phyloP scores from a whole-genome alignment of 495 filamentous ascomycete genomes.

The Penicillium silybi region DNA sequence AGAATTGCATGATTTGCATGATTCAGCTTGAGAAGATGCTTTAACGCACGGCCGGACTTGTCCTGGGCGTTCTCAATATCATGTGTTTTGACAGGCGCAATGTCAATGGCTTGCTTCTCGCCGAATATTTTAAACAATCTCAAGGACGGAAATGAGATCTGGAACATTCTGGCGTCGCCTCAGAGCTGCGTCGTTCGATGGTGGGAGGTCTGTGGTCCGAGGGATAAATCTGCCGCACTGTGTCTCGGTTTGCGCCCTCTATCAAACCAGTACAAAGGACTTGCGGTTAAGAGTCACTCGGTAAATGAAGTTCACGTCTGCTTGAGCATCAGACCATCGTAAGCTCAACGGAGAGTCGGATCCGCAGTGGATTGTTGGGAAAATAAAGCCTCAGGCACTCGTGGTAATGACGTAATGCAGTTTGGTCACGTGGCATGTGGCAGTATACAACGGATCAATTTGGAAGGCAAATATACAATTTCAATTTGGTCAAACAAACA shows the following conservation, averaged over 20 bases:
- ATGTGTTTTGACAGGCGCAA: constrained; percentile 68
- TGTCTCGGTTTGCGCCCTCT: neutral
- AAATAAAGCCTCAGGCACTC: constrained; percentile 10
- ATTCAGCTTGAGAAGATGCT: constrained; percentile 85
- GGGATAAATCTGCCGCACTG: neutral
- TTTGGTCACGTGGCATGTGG: constrained; percentile 11
- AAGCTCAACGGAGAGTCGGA: constrained; percentile 6
- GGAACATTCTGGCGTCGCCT: constrained; percentile 23
- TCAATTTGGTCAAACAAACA: neutral
- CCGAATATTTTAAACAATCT: constrained; percentile 17
- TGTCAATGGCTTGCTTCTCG: constrained; percentile 46
- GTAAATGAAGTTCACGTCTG: neutral
- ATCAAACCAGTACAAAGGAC: neutral
- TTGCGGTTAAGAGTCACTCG: neutral
- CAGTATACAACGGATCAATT: neutral
- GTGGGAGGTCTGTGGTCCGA: neutral
- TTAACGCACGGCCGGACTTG: constrained; percentile 76
- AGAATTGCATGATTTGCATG: constrained; percentile 85
- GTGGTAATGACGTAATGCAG: constrained; percentile 16
- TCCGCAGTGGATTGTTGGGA: constrained; percentile 23
- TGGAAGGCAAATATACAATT: neutral
- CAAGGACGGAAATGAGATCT: constrained; percentile 25
- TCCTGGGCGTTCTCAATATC: constrained; percentile 74
- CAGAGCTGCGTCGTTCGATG: neutral
- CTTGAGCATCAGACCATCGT: constrained; percentile 9